Evolutionary conservation across 2,329 filamentous ascomycete genomes (phyloP).

Genomic region (Daldinia eschscholtzii): DNA sequence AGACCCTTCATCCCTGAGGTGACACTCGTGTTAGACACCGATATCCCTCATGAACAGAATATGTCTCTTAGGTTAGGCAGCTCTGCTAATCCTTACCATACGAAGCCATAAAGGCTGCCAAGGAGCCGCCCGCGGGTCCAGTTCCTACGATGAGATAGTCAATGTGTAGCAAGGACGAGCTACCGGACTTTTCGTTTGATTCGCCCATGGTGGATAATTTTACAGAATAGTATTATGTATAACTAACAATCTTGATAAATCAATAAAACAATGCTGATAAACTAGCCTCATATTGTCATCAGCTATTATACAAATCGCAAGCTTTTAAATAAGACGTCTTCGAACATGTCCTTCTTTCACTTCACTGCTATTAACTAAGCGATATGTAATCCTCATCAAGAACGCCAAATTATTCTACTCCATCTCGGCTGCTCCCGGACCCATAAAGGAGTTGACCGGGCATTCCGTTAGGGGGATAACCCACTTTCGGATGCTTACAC

Average conservation of each 20-base stretch:
- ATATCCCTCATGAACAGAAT: too few species aligned
- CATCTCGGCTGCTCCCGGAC: background rate
- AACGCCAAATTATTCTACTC: background rate
- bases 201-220: background rate
- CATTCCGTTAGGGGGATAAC: background rate
- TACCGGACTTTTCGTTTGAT: background rate
- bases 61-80: background rate
- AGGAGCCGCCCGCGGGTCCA: background rate
- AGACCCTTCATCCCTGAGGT: constrained; percentile 3
- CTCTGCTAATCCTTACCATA: background rate
- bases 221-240: background rate
- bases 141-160: constrained; percentile 8
- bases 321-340: background rate
- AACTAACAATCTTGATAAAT: too few species aligned
- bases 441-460: background rate
- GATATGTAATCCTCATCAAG: background rate
- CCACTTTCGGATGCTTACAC: background rate
- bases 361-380: constrained; percentile 1
- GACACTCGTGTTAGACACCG: background rate
- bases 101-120: constrained; percentile 6
- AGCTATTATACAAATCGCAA: background rate
- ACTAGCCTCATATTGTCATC: too few species aligned
- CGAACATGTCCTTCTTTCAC: too few species aligned
- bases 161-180: background rate
- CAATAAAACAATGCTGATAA: too few species aligned